Percentiles rank a stretch among this genome's conserved stretches.
Conservation (phyloP, 305 asterid genomes). For the Stenogyne calaminthoides region DNA sequence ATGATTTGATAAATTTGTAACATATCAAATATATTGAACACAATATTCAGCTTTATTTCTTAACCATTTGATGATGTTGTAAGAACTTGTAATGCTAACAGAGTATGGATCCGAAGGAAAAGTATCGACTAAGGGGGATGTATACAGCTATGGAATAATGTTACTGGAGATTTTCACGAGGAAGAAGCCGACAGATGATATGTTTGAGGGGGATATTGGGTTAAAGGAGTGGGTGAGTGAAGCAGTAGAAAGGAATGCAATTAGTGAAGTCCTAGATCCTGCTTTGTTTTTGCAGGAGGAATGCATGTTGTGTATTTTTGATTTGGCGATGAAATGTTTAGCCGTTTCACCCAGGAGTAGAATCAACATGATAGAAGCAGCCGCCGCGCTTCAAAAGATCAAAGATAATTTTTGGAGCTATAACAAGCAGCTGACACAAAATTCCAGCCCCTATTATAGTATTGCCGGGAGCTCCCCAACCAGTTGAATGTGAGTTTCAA, state of each 20-base stretch:
- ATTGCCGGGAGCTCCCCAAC: too few relatives aligned
- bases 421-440: too few relatives aligned
- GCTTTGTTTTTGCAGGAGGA: background rate
- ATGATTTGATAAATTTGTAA: too few relatives aligned
- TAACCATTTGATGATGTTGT: too few relatives aligned
- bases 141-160: slow-evolving; percentile 41
- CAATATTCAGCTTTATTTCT: too few relatives aligned
- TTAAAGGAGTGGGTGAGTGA: background rate
- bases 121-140: slow-evolving; percentile 34
- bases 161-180: slow-evolving; percentile 39
- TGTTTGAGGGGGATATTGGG: background rate
- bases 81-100: background rate
- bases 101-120: slow-evolving; percentile 35
- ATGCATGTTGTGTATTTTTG: background rate
- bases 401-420: too few relatives aligned
- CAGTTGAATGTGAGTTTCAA: too few relatives aligned
- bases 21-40: background rate
- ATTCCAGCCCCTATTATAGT: too few relatives aligned
- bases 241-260: background rate
- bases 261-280: background rate
- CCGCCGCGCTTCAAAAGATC: too few relatives aligned
- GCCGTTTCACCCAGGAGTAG: too few relatives aligned
- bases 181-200: slow-evolving; percentile 32
- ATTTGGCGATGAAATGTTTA: too few relatives aligned
- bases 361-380: too few relatives aligned